These are phyloP conservation scores for Blepharisma japonicum DNA, from an alignment of 73 alveolate species.

Conservation along the genomic window DNA sequence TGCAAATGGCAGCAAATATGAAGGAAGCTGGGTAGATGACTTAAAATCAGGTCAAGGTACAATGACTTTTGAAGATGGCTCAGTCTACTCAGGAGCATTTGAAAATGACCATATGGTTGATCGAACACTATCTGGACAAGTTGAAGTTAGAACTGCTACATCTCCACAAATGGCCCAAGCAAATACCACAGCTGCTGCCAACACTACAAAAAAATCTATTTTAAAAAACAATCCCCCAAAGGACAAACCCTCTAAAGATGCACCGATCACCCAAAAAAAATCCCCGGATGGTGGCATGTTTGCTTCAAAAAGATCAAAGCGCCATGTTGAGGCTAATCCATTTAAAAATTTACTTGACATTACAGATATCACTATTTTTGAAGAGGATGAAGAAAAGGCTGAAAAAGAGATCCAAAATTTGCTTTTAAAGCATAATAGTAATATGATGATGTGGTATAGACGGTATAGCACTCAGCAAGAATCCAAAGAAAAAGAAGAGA, in stretches of 20 bases:
- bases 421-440: conserved; percentile 81
- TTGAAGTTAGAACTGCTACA: conserved; percentile 47
- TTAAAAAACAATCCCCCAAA: not conserved
- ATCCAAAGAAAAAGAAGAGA: conserved; percentile 34
- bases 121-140: conserved; percentile 65
- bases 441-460: conserved; percentile 85
- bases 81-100: conserved; percentile 90
- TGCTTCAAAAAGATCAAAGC: conserved; percentile 40
- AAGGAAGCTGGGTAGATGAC: conserved; percentile 96
- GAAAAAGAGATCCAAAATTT: conserved; percentile 84
- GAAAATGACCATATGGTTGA: conserved; percentile 95
- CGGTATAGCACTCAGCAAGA: conserved; percentile 60
- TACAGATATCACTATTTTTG: conserved; percentile 83
- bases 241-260: not conserved
- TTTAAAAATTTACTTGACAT: conserved; percentile 86
- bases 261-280: not conserved
- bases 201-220: not conserved
- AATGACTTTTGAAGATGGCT: conserved; percentile 94
- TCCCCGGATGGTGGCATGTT: no score
- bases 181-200: conserved; percentile 47
- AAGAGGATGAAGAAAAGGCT: conserved; percentile 67
- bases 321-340: conserved; percentile 90
- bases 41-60: conserved; percentile 93
- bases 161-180: conserved; percentile 19
- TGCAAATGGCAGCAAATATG: conserved; percentile 96